Evolutionary conservation across 2,329 filamentous ascomycete genomes (phyloP), one percentile per base, ranked within the genome.

Genomic region (Aspergillus sp.): DNA sequence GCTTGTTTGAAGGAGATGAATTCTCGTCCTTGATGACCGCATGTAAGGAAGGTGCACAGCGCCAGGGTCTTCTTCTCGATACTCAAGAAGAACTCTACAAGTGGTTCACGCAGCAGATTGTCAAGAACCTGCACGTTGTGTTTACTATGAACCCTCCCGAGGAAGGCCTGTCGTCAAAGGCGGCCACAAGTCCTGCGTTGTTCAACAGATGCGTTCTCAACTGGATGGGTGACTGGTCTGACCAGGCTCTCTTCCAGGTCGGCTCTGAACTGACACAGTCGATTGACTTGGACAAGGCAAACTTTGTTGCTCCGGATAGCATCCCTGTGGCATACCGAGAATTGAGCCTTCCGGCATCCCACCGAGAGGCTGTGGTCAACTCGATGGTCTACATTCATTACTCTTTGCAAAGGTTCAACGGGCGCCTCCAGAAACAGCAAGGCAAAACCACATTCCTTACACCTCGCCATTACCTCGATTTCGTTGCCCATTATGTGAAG

Each of bases 121-220:
- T 99, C 74, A 96, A 96, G 82, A 99, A 99, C 72, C 81, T 99
- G 46, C 95, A 99, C 71, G 95, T 99, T 52, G 95, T 99, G 22
- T 99, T 99, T 76, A 99, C 95, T 3, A 99, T 99, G 95, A 99
- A 99, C 76, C 95, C 95, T 14, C 96, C 95, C 0, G 92, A 97
- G 72, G 95, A 95, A 68, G 94, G 95, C 0, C 81, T 99, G 9
- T 95, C 91, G 1, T 96, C 92, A 32, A 98, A 97, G 81, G 95
- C 95, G 58, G 96, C 95, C 29, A 99, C 96, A 3, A 97, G 92
- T 84, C 95, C 95, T 61, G 95, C 95, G 46, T 80, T 99, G 71
- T 99, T 99, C 89, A 99, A 99, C 81, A 90, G 95, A 84, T 99
- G 95, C 73, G 95, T 99, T 52, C 88, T 99, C 68, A 99, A 99